Evolutionary conservation across 73 alveolate species (phyloP), one percentile per base, ranked within the genome.

Genomic region (Paramecium primaurelia): DNA sequence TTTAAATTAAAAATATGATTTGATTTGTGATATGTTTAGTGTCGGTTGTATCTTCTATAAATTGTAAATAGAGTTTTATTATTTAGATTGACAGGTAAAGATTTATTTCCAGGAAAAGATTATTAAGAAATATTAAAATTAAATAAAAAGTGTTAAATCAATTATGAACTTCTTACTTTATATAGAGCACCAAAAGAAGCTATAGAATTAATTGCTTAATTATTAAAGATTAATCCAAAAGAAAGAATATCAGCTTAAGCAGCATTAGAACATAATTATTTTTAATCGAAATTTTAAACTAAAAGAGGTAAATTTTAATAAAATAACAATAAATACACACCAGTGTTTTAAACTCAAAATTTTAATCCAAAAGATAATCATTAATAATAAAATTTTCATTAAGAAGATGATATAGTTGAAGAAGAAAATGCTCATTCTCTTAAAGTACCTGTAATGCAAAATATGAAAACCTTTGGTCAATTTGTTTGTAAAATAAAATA

Each of bases 171-270:
- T 3, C 75, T 80, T 9, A 18, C 47, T 20, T 6, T 80, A 18
- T 80, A 80, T 49, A 40, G 91, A 26, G 85, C 95, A 7, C 90
- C 95, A 16, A 95, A 95, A 3, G 95, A 92, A 40, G 96, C 96
- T 3, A 58, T 92, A 7, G 93, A 93, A 11, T 60, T 93, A 26
- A 49, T 93, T 10, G 59, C 83, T 14, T 59, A 36, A 80, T 36
- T 93, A 86, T 75, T 93, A 20, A 92, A 75, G 32, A 68, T 85
- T 49, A 92, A 93, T 59, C 96, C 96, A 8, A 54, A 91, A 58
- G 71, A 93, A 42, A 92, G 96, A 77, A 92, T 93, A 42, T 92
- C 93, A 51, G 96, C 92, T 18, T 59, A 69, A n/a, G 80, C 86
- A 34, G 95, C 95, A 7, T 69, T 93, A 28, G 40, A 83, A 26